phyloP scores from a whole-genome alignment of 208 protist species.

The Endotrypanum monterogeii region DNA sequence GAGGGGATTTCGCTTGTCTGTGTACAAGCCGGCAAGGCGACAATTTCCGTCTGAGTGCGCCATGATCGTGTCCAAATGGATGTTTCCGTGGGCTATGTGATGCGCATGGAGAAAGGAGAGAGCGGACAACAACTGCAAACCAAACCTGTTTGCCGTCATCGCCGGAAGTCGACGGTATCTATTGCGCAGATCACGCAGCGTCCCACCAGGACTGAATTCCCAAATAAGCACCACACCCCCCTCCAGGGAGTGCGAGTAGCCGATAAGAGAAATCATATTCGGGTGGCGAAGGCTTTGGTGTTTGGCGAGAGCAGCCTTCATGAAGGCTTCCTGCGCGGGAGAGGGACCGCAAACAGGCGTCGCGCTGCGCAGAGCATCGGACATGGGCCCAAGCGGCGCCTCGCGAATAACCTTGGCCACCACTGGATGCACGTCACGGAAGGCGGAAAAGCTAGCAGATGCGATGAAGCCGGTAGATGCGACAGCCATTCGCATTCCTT shows the following conservation, averaged over 20 bases:
- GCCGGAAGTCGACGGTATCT: conserved; percentile 27
- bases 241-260: conserved; percentile 12
- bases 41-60: conserved; percentile 57
- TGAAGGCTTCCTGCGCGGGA: conserved; percentile 2
- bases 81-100: conserved; percentile 57
- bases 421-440: conserved; percentile 8
- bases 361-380: conserved; percentile 23
- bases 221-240: conserved; percentile 19
- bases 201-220: conserved; percentile 45
- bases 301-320: not conserved
- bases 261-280: conserved; percentile 2
- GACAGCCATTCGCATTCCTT: not conserved
- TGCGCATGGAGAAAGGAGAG: conserved; percentile 60
- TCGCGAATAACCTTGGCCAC: conserved; percentile 15
- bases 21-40: conserved; percentile 67
- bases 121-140: conserved; percentile 40
- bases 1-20: conserved; percentile 22
- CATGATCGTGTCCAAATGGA: conserved; percentile 68
- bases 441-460: not conserved
- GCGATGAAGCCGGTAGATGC: conserved; percentile 7
- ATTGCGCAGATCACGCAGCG: conserved; percentile 24
- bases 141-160: conserved; percentile 36
- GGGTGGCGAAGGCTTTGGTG: conserved; percentile 15
- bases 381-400: conserved; percentile 13
- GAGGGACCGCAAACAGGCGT: conserved; percentile 9